These are phyloP conservation scores for Yarrowia osloensis DNA, from an alignment of 805 yeast genomes.

Conservation along the genomic window DNA sequence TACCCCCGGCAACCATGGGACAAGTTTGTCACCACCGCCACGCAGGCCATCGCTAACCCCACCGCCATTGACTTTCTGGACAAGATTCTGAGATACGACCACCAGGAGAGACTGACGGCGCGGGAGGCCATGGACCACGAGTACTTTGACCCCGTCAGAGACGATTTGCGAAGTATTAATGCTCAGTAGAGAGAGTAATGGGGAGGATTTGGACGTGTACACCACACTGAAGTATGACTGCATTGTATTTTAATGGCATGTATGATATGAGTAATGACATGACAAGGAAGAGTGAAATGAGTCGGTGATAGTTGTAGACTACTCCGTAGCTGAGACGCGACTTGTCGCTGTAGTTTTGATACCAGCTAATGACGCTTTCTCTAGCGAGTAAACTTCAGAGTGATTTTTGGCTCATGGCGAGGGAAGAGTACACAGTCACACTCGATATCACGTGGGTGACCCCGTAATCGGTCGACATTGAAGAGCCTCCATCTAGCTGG, in stretches of 20 bases:
- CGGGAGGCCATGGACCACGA: constrained; percentile 79
- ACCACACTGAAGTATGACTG: neutral
- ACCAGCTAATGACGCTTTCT: no score
- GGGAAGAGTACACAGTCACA: no score
- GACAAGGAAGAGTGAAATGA: no score
- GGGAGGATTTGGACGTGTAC: neutral
- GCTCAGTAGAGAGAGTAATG: constrained; percentile 7
- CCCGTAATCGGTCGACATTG: no score
- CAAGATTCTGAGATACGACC: constrained; percentile 78
- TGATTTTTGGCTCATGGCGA: no score
- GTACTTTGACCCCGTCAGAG: constrained; percentile 43
- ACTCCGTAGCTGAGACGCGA: no score
- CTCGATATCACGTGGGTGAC: no score
- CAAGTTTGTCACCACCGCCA: constrained; percentile 68
- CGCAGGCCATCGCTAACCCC: constrained; percentile 64
- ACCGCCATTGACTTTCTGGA: constrained; percentile 83
- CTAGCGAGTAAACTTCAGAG: no score
- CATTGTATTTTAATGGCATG: constrained; percentile 27
- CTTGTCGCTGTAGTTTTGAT: no score
- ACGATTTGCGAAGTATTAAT: constrained; percentile 30
- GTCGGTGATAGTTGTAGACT: no score
- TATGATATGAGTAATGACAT: neutral
- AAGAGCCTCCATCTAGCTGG: no score
- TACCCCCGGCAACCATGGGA: constrained; percentile 87
- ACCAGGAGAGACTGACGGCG: constrained; percentile 84